phyloP scores from a whole-genome alignment of 1,284 basidiomycete species.

The Cutaneotrichosporon spelunceum region DNA sequence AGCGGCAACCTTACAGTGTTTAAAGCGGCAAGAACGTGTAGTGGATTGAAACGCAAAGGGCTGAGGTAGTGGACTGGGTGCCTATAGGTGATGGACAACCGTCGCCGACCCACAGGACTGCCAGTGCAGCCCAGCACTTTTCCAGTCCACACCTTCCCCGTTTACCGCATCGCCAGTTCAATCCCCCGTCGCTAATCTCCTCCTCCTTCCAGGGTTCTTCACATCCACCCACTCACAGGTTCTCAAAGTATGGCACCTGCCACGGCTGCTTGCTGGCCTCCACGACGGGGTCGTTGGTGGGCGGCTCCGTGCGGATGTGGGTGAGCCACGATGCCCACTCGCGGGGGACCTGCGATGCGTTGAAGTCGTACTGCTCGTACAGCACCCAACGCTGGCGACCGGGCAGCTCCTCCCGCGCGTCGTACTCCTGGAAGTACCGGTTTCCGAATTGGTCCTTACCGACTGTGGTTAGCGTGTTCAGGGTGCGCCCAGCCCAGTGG shows the following conservation, averaged over 20 bases:
- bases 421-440: conserved; percentile 84
- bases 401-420: conserved; percentile 77
- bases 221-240: conserved; percentile 57
- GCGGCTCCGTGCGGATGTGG: conserved; percentile 81
- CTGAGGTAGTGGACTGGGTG: neutral
- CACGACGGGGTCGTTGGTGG: conserved; percentile 68
- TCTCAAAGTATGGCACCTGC: conserved; percentile 55
- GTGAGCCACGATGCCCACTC: conserved; percentile 94
- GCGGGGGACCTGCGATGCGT: conserved; percentile 83
- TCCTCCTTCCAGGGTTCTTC: neutral
- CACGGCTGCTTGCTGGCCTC: conserved; percentile 68
- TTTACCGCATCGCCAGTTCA: neutral
- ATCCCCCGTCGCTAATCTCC: neutral
- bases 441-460: conserved; percentile 90
- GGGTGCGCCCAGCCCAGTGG: too few species aligned
- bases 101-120: neutral
- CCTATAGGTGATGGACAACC: neutral
- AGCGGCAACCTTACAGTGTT: neutral
- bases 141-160: neutral
- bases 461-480: conserved; percentile 44
- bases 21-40: neutral
- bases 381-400: conserved; percentile 94
- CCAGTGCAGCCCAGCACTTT: neutral
- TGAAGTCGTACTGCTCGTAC: conserved; percentile 79
- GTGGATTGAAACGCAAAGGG: neutral